Evolutionary conservation across 2,329 filamentous ascomycete species (phyloP).

Genomic region (Alternaria burnsii): DNA sequence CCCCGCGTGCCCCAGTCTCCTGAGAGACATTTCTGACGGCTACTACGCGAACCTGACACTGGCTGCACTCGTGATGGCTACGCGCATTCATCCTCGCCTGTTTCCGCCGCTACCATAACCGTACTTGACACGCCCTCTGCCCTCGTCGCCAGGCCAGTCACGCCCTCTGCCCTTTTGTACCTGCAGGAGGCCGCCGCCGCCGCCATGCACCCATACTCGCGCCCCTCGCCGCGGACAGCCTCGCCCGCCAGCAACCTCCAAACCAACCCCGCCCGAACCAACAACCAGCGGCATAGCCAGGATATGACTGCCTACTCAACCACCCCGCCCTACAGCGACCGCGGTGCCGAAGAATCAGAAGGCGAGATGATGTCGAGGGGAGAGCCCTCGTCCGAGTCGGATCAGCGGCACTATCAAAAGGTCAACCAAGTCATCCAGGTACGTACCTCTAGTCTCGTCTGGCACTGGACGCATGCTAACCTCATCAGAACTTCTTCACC

Average conservation of each 20-base stretch:
- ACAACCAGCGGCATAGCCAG: conserved; percentile 75
- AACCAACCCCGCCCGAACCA: conserved; percentile 74
- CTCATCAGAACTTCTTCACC: conserved; percentile 81
- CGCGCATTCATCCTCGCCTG: conserved; percentile 41
- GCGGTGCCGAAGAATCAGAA: conserved; percentile 61
- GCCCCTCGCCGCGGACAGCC: conserved; percentile 74
- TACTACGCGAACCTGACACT: conserved; percentile 34
- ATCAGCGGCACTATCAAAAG: conserved; percentile 61
- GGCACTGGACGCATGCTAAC: conserved; percentile 30
- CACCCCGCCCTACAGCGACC: conserved; percentile 59
- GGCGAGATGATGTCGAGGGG: conserved; percentile 53
- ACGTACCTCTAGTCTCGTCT: conserved; percentile 34
- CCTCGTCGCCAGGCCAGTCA: conserved; percentile 19
- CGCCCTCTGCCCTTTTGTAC: conserved; percentile 20
- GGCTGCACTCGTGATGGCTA: conserved; percentile 51
- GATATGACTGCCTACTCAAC: conserved; percentile 63
- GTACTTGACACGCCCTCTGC: conserved; percentile 19
- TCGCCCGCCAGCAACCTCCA: conserved; percentile 77
- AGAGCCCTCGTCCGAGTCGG: conserved; percentile 40
- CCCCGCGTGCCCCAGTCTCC: conserved; percentile 43
- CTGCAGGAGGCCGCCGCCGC: conserved; percentile 34
- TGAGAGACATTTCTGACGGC: conserved; percentile 39
- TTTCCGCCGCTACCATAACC: conserved; percentile 47
- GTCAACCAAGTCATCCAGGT: conserved; percentile 95
- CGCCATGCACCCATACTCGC: conserved; percentile 84